A percentile compares a stretch with the other conserved stretches of the same genome.
Evolutionary conservation across 768 basidiomycete genomes (phyloP).

Genomic region (Tulasnella sp.): DNA sequence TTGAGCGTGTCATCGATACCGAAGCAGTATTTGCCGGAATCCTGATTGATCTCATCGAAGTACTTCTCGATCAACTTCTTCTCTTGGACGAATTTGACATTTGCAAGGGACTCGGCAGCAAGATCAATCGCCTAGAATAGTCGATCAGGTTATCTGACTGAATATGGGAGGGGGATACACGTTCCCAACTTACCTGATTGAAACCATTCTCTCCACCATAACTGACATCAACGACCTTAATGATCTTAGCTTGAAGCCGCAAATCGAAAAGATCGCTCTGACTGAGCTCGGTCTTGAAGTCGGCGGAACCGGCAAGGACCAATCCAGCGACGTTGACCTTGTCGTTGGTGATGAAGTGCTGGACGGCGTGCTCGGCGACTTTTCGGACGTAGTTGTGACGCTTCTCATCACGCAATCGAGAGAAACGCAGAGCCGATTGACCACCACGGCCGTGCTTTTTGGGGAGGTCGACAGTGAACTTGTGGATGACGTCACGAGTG

Average conservation of each 20-base stretch:
- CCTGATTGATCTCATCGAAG: conserved; percentile 98
- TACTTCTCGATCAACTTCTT: conserved; percentile 96
- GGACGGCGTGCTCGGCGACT: conserved; percentile 92
- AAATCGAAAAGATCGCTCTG: conserved; percentile 94
- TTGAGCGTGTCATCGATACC: conserved; percentile 96
- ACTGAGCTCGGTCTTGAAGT: conserved; percentile 97
- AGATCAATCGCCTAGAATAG: conserved; percentile 85
- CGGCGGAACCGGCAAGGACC: conserved; percentile 92
- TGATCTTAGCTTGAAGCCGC: conserved; percentile 78
- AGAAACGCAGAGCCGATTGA: conserved; percentile 98
- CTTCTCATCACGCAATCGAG: conserved; percentile 97
- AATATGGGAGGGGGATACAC: neutral
- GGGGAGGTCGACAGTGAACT: conserved; percentile 96
- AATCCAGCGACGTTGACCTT: conserved; percentile 97
- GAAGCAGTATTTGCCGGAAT: conserved; percentile 93
- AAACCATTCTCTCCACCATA: conserved; percentile 99
- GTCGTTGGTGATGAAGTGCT: conserved; percentile 95
- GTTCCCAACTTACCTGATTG: conserved; percentile 63
- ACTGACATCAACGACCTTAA: conserved; percentile 97
- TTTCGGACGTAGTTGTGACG: conserved; percentile 99
- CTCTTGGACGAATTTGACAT: conserved; percentile 99
- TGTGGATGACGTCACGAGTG: conserved; percentile 94
- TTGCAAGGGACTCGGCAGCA: conserved; percentile 87
- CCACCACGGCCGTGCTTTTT: conserved; percentile 99
- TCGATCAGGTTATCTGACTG: neutral